These are phyloP conservation scores for Ostreobium quekettii DNA, from an alignment of 139 green algal species.

Conservation along the genomic window DNA sequence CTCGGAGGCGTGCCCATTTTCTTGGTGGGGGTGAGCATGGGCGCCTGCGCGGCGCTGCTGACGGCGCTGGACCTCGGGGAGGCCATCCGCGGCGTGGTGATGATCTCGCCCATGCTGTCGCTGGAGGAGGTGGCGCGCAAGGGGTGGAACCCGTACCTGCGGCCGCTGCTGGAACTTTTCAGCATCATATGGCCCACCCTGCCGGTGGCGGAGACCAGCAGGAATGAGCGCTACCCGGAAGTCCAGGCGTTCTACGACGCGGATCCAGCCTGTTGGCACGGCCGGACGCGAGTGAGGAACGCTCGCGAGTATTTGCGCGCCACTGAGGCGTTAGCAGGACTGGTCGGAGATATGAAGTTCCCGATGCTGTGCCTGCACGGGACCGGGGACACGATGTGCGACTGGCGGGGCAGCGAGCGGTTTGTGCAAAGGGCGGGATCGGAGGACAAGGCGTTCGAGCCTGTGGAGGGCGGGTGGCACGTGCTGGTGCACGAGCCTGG, in stretches of 20 bases:
- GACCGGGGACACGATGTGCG: conserved; percentile 4
- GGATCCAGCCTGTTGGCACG: neutral
- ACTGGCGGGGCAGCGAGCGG: neutral
- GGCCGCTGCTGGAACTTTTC: neutral
- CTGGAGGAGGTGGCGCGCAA: conserved; percentile 44
- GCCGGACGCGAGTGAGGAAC: neutral
- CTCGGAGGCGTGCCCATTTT: conserved; percentile 46
- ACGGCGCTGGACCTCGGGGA: conserved; percentile 16
- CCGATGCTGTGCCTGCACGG: conserved; percentile 1
- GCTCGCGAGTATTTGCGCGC: neutral
- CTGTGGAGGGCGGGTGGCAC: conserved; percentile 5
- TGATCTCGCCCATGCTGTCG: conserved; percentile 42
- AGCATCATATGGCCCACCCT: neutral
- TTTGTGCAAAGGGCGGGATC: neutral
- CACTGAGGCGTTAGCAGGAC: neutral
- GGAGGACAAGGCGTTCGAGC: conserved; percentile 7
- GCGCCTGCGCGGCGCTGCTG: conserved; percentile 55
- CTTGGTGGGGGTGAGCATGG: conserved; percentile 47
- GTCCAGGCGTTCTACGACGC: neutral
- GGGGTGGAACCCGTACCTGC: conserved; percentile 52
- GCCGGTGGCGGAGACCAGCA: neutral
- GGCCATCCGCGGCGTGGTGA: conserved; percentile 30
- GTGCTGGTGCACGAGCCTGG: conserved; percentile 1
- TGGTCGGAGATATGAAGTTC: neutral
- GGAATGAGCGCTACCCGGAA: neutral